phyloP scores from a whole-genome alignment of 768 basidiomycete species.

The Dendrothele bispora region DNA sequence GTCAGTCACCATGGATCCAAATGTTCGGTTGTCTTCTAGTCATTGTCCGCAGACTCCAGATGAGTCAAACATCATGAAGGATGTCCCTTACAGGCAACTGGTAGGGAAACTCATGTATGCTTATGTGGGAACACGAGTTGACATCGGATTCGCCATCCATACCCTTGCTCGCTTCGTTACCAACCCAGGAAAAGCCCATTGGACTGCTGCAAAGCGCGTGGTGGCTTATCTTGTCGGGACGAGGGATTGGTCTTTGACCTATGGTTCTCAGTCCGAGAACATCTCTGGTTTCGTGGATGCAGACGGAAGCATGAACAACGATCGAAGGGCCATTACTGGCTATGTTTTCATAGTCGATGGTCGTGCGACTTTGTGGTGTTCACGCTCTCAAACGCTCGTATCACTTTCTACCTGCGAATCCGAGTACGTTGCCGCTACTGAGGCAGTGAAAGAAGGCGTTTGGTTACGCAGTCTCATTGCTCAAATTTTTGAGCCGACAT shows the following conservation, averaged over 20 bases:
- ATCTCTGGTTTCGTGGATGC: slow-evolving; percentile 22
- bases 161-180: slow-evolving; percentile 24
- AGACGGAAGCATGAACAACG: slow-evolving; percentile 20
- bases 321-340: slow-evolving; percentile 24
- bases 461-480: slow-evolving; percentile 18
- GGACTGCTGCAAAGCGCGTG: slow-evolving; percentile 33
- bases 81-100: slow-evolving; percentile 25
- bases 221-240: slow-evolving; percentile 33
- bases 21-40: too few species aligned
- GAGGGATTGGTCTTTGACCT: slow-evolving; percentile 9
- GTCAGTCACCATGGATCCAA: slow-evolving; percentile 29
- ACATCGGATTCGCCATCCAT: slow-evolving; percentile 27
- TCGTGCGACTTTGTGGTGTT: slow-evolving; percentile 29
- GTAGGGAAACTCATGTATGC: slow-evolving; percentile 27
- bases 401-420: slow-evolving; percentile 30
- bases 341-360: slow-evolving; percentile 26
- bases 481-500: slow-evolving; percentile 15
- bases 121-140: slow-evolving; percentile 24
- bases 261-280: slow-evolving; percentile 8
- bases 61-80: slow-evolving; percentile 11
- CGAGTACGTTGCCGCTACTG: slow-evolving; percentile 29
- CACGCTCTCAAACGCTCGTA: slow-evolving; percentile 29
- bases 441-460: slow-evolving; percentile 20
- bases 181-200: slow-evolving; percentile 29
- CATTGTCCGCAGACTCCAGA: slow-evolving; percentile 17